Evolutionary conservation across 75 land plant genomes (phyloP), one percentile per base, ranked within the genome.

Genomic region (Pseudotsuga menziesii): DNA sequence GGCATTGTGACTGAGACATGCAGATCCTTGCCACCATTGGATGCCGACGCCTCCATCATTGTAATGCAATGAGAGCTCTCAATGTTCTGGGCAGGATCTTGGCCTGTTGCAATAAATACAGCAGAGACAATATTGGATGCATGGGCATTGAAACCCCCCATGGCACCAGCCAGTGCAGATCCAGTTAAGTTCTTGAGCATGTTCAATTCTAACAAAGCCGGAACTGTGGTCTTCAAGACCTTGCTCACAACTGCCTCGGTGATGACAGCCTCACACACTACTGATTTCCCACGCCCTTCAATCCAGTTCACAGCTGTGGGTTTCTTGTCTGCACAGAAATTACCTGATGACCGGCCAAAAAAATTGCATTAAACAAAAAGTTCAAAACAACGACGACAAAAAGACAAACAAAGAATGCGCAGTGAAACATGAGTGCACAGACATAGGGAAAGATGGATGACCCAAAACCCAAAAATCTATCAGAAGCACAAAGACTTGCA

Each of bases 131-230:
- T 87, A 78, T 93, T 93, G 66, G 93, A 82, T 8, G 97, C 95
- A 77, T 94, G 97, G 35, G 97, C 97, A 67, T 92, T 94, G 80
- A 90, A 92, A 4, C 97, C 95, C 41, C 73, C 97, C 27, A 90
- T 64, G 29, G 97, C 85, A 4, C 97, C 97, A 57, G 97, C 97
- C 71, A 94, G 62, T 19, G 97, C 97, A 35, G 97, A 94, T 2
- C 97, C 97, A 23, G 87, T 80, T 26, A 94, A 84, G 78, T 94
- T 94, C 81, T 93, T 93, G 8, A 91, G 82, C 85, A 78, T 88
- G 87, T 93, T 93, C 25, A 93, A 87, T 82, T 93, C 94, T 74
- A 93, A 94, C 12, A 94, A 82, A 0, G 94, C 89, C 22, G 92
- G 75, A 2, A 91, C 92, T 17, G 80, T 83, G 5, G 95, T 89